These are phyloP conservation scores for Ceratobasidium sp. DNA, from an alignment of 1,284 basidiomycete genomes.

Conservation along the genomic window DNA sequence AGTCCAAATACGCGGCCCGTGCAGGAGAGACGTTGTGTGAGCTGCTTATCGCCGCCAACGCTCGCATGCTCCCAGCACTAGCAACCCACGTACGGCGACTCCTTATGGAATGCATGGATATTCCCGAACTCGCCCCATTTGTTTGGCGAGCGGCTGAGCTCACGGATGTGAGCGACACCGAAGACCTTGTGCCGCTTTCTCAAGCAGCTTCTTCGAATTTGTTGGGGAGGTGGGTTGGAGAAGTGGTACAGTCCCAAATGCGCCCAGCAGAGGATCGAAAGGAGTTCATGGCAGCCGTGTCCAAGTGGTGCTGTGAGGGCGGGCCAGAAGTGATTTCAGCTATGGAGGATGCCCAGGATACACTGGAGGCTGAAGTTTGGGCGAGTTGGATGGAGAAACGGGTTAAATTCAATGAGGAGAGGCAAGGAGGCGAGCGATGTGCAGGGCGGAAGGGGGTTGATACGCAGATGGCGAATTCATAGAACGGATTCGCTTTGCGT, in stretches of 20 bases:
- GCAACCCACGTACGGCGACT: slow-evolving; percentile 4
- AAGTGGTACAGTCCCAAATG: slow-evolving; percentile 8
- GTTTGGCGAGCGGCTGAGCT: slow-evolving; percentile 24
- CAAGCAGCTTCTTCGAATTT: not conserved
- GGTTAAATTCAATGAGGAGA: not conserved
- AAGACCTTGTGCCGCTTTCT: slow-evolving; percentile 12
- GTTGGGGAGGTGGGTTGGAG: not conserved
- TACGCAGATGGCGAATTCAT: not conserved
- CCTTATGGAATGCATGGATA: not conserved
- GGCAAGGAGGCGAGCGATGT: not conserved
- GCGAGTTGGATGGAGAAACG: slow-evolving; percentile 9
- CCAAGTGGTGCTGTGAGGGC: slow-evolving; percentile 15
- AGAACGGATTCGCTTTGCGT: not conserved
- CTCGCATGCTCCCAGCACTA: slow-evolving; percentile 26
- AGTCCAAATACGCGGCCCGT: slow-evolving; percentile 11
- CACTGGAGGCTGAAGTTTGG: slow-evolving; percentile 24
- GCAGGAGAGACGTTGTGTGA: slow-evolving; percentile 22
- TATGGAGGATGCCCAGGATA: slow-evolving; percentile 18
- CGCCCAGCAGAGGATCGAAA: slow-evolving; percentile 15
- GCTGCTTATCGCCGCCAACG: slow-evolving; percentile 28
- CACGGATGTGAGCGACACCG: slow-evolving; percentile 16
- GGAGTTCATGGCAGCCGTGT: slow-evolving; percentile 11
- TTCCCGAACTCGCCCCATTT: slow-evolving; percentile 11
- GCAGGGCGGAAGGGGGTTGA: not conserved
- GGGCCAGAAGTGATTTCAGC: not conserved